These are phyloP conservation scores for Schizonepeta tenuifolia DNA, from an alignment of 257 asterid genomes.

Conservation along the genomic window DNA sequence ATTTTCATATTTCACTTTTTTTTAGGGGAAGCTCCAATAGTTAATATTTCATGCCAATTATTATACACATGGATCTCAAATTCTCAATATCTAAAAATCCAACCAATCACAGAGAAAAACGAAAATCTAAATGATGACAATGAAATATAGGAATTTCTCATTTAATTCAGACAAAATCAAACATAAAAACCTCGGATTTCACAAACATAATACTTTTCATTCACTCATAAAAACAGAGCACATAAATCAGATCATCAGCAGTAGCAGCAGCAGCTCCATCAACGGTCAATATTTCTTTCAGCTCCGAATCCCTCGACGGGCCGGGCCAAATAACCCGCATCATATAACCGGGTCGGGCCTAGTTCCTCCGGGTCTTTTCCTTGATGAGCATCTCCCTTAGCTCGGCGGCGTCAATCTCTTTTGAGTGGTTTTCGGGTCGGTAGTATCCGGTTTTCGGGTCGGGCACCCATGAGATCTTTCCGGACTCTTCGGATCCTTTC, in stretches of 20 bases:
- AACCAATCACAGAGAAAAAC: no score
- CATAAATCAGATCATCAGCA: neutral
- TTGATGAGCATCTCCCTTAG: constrained; percentile 54
- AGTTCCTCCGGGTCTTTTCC: constrained; percentile 34
- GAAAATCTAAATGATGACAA: neutral
- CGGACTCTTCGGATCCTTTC: constrained; percentile 50
- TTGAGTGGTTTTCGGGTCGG: constrained; percentile 63
- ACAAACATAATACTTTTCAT: neutral
- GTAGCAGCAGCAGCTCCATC: neutral
- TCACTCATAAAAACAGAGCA: neutral
- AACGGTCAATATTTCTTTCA: neutral
- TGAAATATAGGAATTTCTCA: neutral
- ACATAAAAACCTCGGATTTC: neutral
- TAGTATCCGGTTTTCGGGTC: constrained; percentile 84
- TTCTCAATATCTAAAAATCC: no score
- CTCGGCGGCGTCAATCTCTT: constrained; percentile 67
- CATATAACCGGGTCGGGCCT: neutral
- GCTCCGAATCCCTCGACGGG: neutral
- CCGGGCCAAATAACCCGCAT: neutral
- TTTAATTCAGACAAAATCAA: neutral
- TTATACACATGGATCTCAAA: no score
- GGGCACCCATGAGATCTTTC: constrained; percentile 73
- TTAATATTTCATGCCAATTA: no score
- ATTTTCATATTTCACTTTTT: no score
- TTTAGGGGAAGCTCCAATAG: no score